Conservation (phyloP, 2,329 filamentous ascomycete genomes). For the Emergomyces africanus region DNA sequence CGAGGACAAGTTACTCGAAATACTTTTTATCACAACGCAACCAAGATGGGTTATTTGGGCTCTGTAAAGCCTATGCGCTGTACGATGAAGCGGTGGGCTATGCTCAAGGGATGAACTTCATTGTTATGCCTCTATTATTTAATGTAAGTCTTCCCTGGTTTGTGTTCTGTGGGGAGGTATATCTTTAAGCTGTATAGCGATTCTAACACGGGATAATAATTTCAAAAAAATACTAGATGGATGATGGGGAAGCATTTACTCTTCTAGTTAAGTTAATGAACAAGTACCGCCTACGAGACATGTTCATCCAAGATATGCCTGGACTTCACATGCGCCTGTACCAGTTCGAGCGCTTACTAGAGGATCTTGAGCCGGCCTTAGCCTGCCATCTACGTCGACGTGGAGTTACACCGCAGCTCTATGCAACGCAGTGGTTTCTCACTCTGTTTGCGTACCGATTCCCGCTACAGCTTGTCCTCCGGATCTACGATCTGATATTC, state of each 20-base stretch:
- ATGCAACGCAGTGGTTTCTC: conserved; percentile 97
- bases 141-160: conserved; percentile 47
- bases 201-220: neutral
- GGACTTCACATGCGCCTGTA: conserved; percentile 87
- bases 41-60: conserved; percentile 84
- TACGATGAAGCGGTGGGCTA: conserved; percentile 94
- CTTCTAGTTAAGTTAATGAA: conserved; percentile 91
- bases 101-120: conserved; percentile 97
- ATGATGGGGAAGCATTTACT: conserved; percentile 92
- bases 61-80: conserved; percentile 94
- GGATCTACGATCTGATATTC: conserved; percentile 91
- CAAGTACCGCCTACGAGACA: conserved; percentile 80
- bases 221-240: conserved; percentile 56
- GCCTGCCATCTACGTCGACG: conserved; percentile 88
- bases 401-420: conserved; percentile 79
- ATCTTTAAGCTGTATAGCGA: neutral
- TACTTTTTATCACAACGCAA: conserved; percentile 82
- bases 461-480: conserved; percentile 85
- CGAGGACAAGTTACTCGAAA: conserved; percentile 91
- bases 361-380: conserved; percentile 85
- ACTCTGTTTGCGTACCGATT: conserved; percentile 98
- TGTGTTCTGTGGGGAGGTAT: neutral
- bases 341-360: conserved; percentile 85
- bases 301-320: conserved; percentile 94
- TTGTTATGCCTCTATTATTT: conserved; percentile 91